Evolutionary conservation across 805 yeast genomes (phyloP).

Genomic region (Candida qinlingensis): DNA sequence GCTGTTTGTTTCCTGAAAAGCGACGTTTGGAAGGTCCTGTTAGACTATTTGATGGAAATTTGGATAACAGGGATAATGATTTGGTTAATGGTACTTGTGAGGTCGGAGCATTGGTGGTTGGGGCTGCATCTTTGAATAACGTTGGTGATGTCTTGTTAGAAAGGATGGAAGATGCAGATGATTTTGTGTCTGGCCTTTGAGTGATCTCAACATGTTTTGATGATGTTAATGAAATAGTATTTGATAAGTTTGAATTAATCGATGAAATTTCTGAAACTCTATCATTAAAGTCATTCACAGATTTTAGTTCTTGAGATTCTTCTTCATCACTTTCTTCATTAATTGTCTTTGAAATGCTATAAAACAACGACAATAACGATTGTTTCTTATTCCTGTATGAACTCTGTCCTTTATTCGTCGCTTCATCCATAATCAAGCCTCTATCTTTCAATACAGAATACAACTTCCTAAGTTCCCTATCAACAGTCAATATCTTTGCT

Average conservation of each 20-base stretch:
- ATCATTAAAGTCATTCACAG: background rate
- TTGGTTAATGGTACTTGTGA: background rate
- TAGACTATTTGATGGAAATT: slow-evolving; percentile 3
- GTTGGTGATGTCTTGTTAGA: background rate
- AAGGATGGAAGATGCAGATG: background rate
- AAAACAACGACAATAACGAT: slow-evolving; percentile 28
- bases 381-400: slow-evolving; percentile 18
- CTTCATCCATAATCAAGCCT: background rate
- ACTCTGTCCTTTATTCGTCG: background rate
- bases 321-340: slow-evolving; percentile 5
- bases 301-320: slow-evolving; percentile 5
- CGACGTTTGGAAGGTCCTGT: background rate
- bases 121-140: background rate
- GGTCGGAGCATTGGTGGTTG: background rate
- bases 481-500: slow-evolving; percentile 4
- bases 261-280: slow-evolving; percentile 2
- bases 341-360: slow-evolving; percentile 24
- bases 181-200: background rate
- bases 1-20: background rate
- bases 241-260: background rate
- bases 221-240: background rate
- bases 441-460: slow-evolving; percentile 7
- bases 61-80: slow-evolving; percentile 5
- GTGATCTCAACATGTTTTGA: background rate
- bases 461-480: slow-evolving; percentile 14